These are phyloP conservation scores for Diaporthe helianthi DNA, from an alignment of 2,329 filamentous ascomycete genomes.

Conservation along the genomic window DNA sequence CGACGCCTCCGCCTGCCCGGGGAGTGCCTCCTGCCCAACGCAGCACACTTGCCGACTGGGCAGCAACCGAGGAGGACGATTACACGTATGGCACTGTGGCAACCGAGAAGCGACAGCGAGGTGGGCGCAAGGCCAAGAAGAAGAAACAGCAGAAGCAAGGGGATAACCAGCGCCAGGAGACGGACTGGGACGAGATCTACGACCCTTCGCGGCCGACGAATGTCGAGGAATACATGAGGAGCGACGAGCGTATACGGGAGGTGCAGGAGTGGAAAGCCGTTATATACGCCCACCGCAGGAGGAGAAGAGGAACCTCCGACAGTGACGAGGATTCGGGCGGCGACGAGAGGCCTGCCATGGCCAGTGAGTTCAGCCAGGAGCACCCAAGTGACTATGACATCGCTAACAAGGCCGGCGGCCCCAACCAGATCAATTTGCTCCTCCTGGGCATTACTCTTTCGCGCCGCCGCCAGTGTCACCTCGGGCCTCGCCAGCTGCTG, in stretches of 20 bases:
- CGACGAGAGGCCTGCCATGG: slow-evolving; percentile 40
- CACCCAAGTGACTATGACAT: not conserved
- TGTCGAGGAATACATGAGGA: slow-evolving; percentile 83
- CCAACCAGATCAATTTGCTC: slow-evolving; percentile 63
- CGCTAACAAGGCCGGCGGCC: slow-evolving; percentile 37
- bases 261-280: slow-evolving; percentile 85
- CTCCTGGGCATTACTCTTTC: slow-evolving; percentile 62
- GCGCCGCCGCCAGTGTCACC: slow-evolving; percentile 62
- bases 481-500: slow-evolving; percentile 49
- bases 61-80: slow-evolving; percentile 78
- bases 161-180: slow-evolving; percentile 60
- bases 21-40: slow-evolving; percentile 59
- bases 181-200: slow-evolving; percentile 93
- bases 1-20: slow-evolving; percentile 42
- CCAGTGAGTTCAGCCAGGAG: slow-evolving; percentile 44
- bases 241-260: slow-evolving; percentile 82
- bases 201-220: slow-evolving; percentile 83
- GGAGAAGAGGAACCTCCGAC: slow-evolving; percentile 51
- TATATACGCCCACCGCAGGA: slow-evolving; percentile 73
- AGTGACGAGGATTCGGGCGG: slow-evolving; percentile 45
- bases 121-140: slow-evolving; percentile 73
- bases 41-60: slow-evolving; percentile 82
- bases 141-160: slow-evolving; percentile 75
- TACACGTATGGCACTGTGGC: slow-evolving; percentile 69
- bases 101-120: slow-evolving; percentile 73